These are phyloP conservation scores for Ceriops decandra DNA, from an alignment of 345 rosid genomes.

Conservation along the genomic window DNA sequence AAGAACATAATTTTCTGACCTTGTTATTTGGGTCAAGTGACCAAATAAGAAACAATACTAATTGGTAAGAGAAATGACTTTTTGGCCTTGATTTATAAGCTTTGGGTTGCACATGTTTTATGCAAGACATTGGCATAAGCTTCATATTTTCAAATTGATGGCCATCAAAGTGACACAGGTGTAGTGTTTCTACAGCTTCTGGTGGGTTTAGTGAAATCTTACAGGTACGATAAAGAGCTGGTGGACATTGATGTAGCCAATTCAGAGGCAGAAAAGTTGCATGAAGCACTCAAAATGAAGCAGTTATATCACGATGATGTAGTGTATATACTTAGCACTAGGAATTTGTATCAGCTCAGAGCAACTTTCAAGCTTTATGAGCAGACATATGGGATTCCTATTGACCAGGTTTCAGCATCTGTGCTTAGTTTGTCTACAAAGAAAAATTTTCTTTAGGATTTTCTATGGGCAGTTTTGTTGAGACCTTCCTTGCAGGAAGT, in stretches of 20 bases:
- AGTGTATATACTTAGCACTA: slow-evolving; percentile 53
- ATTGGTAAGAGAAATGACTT: too few relatives aligned
- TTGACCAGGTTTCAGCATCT: slow-evolving; percentile 58
- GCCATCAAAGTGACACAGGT: not conserved
- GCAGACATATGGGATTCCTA: slow-evolving; percentile 44
- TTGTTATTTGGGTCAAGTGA: too few relatives aligned
- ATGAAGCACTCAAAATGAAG: slow-evolving; percentile 52
- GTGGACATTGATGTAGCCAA: slow-evolving; percentile 52
- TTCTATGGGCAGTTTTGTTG: not conserved
- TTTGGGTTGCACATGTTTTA: not conserved
- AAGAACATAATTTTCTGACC: too few relatives aligned
- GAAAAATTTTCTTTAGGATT: not conserved
- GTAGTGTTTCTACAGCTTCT: slow-evolving; percentile 45
- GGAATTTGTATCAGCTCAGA: slow-evolving; percentile 73
- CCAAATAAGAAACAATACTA: too few relatives aligned
- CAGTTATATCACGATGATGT: slow-evolving; percentile 61
- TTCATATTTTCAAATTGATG: not conserved
- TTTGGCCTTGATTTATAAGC: not conserved
- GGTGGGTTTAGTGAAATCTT: slow-evolving; percentile 62
- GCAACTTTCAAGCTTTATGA: slow-evolving; percentile 59
- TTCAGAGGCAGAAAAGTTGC: slow-evolving; percentile 57
- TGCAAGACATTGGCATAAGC: not conserved
- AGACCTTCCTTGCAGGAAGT: slow-evolving; percentile 47
- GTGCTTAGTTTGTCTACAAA: slow-evolving; percentile 1
- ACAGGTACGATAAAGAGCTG: slow-evolving; percentile 65